Conservation (phyloP, 805 yeast species). For the Helenozyma baotianmanensis region DNA sequence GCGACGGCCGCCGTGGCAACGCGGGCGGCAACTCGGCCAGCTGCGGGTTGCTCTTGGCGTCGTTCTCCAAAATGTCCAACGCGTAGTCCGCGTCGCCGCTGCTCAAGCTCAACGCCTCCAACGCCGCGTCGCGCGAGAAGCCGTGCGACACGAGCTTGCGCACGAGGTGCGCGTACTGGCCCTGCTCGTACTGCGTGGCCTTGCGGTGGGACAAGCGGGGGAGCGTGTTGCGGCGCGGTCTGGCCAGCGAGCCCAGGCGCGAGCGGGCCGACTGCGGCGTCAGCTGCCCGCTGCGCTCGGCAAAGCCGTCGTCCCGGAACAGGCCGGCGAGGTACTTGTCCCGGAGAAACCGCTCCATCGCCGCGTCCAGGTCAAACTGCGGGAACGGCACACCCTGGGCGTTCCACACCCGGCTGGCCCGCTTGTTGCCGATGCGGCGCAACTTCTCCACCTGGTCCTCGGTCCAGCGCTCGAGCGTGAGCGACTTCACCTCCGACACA, state of each 20-base stretch:
- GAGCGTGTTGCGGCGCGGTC: constrained; percentile 15
- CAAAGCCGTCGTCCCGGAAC: constrained; percentile 43
- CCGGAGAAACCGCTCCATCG: constrained; percentile 54
- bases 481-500: constrained; percentile 62
- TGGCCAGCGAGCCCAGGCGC: constrained; percentile 11
- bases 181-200: constrained; percentile 49
- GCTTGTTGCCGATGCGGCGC: constrained; percentile 55
- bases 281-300: constrained; percentile 16
- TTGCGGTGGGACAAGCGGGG: constrained; percentile 48
- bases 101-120: constrained; percentile 59
- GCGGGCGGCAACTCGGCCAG: constrained; percentile 45
- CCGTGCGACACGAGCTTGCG: constrained; percentile 48
- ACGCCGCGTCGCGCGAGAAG: constrained; percentile 46
- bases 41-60: constrained; percentile 28
- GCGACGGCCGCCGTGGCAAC: constrained; percentile 36
- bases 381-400: constrained; percentile 66
- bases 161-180: constrained; percentile 38
- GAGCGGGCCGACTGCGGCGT: constrained; percentile 11
- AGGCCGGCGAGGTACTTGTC: constrained; percentile 66
- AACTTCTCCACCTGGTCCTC: constrained; percentile 46
- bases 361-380: constrained; percentile 57
- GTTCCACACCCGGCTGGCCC: constrained; percentile 62
- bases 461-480: constrained; percentile 71
- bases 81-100: constrained; percentile 61
- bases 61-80: constrained; percentile 48